Evolutionary conservation across 192 early-diverging fungal genomes (phyloP).

Genomic region (Pilobolus umbonatus): DNA sequence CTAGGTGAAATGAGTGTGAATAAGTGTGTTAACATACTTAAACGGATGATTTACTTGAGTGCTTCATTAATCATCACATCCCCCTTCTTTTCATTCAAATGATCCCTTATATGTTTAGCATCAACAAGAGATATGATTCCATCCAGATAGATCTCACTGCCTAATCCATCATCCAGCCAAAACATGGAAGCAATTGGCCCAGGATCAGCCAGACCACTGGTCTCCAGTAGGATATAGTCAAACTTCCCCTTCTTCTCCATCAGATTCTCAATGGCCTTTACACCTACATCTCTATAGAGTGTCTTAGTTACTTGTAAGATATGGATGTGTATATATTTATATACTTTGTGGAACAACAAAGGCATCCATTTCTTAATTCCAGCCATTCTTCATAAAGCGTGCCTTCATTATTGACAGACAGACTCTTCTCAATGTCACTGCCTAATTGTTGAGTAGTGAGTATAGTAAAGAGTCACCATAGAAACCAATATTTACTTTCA

Average conservation of each 20-base stretch:
- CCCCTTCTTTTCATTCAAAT: constrained; percentile 44
- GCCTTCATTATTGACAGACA: constrained; percentile 78
- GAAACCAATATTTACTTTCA: constrained; percentile 43
- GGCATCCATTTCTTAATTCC: constrained; percentile 94
- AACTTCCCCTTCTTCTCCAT: constrained; percentile 91
- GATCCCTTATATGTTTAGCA: constrained; percentile 38
- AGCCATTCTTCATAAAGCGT: constrained; percentile 94
- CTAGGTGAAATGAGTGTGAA: constrained; percentile 23
- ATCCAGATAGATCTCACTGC: constrained; percentile 85
- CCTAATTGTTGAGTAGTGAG: constrained; percentile 32
- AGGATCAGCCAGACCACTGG: constrained; percentile 56
- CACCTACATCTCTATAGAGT: constrained; percentile 84
- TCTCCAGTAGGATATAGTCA: constrained; percentile 95
- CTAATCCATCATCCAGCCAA: constrained; percentile 95
- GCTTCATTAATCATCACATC: constrained; percentile 58
- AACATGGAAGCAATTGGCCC: constrained; percentile 93
- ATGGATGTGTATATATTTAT: too few species aligned
- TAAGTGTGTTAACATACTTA: background rate
- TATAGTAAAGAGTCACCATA: background rate
- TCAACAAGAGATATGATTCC: constrained; percentile 29
- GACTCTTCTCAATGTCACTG: constrained; percentile 90
- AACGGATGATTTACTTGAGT: constrained; percentile 39
- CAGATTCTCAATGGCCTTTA: constrained; percentile 89
- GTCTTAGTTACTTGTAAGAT: too few species aligned
- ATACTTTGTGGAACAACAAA: constrained; percentile 96